Conservation (phyloP, 768 basidiomycete species). For the Macrocybe gigantea region DNA sequence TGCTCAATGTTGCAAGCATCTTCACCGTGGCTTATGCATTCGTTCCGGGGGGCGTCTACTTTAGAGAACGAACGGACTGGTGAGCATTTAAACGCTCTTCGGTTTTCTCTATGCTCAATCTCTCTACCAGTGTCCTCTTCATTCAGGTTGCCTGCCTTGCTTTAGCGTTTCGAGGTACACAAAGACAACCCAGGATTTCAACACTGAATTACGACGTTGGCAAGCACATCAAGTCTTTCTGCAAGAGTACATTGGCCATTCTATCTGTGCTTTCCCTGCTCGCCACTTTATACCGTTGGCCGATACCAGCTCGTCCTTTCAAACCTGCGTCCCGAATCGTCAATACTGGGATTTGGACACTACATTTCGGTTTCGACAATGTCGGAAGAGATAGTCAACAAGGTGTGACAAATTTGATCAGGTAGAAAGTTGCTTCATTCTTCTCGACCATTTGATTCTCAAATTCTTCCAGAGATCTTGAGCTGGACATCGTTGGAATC, state of each 20-base stretch:
- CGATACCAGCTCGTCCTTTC: constrained; percentile 45
- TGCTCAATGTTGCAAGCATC: constrained; percentile 63
- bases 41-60: constrained; percentile 70
- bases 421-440: constrained; percentile 14
- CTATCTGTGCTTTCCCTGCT: constrained; percentile 44
- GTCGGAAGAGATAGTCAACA: constrained; percentile 69
- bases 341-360: constrained; percentile 84
- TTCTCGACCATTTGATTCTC: neutral
- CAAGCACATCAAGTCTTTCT: constrained; percentile 13
- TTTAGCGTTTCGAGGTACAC: constrained; percentile 39
- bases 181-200: neutral
- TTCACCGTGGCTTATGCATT: constrained; percentile 91
- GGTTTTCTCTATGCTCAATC: neutral
- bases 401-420: constrained; percentile 49
- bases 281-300: constrained; percentile 49
- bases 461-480: constrained; percentile 52
- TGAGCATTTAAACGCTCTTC: constrained; percentile 28
- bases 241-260: constrained; percentile 27
- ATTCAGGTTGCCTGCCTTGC: constrained; percentile 48
- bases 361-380: constrained; percentile 84
- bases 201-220: neutral
- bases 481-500: constrained; percentile 80
- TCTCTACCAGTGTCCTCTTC: constrained; percentile 39
- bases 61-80: constrained; percentile 76
- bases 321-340: constrained; percentile 62